Conservation (phyloP, 2,329 filamentous ascomycete species). For the Pyricularia sp. region DNA sequence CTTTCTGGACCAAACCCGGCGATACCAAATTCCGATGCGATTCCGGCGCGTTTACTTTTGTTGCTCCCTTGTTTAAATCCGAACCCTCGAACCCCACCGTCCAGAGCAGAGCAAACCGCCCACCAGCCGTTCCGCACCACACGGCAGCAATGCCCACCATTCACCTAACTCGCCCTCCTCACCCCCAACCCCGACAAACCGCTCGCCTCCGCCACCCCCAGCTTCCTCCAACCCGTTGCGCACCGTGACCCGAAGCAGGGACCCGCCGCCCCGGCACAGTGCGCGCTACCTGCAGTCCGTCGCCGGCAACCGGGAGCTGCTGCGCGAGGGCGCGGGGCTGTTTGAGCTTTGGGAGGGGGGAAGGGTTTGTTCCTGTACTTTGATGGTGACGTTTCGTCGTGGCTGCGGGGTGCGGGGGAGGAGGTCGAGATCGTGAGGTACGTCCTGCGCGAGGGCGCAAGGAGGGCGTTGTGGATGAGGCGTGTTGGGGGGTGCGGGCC, state of each 20-base stretch:
- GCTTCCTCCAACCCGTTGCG: neutral
- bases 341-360: neutral
- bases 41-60: no score
- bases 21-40: no score
- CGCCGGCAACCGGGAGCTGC: neutral
- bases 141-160: neutral
- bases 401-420: neutral
- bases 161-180: constrained; percentile 1
- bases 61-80: no score
- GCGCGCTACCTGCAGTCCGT: neutral
- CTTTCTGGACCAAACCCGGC: no score
- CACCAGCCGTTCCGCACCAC: no score
- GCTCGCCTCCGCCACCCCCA: neutral
- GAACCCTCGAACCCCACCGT: no score
- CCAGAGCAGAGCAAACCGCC: no score
- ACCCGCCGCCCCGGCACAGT: neutral
- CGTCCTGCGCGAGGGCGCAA: neutral
- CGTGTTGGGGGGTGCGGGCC: neutral
- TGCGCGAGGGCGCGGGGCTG: neutral
- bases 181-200: neutral
- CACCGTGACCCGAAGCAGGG: neutral
- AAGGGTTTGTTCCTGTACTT: neutral
- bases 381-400: neutral
- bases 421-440: neutral
- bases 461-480: neutral